A percentile compares a stretch with the other conserved stretches of the same genome.
phyloP scores from a whole-genome alignment of 768 basidiomycete species.

The Boletus pseudopeckii region DNA sequence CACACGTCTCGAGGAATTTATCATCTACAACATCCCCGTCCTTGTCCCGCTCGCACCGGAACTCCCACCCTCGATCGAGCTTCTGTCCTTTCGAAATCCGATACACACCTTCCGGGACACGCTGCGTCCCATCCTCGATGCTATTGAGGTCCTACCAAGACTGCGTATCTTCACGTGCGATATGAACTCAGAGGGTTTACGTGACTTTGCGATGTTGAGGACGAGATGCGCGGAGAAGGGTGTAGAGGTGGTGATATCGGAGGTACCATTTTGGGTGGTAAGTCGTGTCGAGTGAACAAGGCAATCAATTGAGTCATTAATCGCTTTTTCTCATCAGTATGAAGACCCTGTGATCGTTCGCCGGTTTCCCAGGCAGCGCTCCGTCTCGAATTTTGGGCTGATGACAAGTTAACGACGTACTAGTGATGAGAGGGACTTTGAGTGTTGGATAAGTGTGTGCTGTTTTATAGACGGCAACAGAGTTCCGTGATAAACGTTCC shows the following conservation, averaged over 20 bases:
- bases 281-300: conserved; percentile 13
- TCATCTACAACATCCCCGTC: conserved; percentile 36
- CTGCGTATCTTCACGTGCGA: conserved; percentile 39
- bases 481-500: not conserved
- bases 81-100: conserved; percentile 37
- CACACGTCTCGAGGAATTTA: conserved; percentile 38
- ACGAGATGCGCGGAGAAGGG: conserved; percentile 30
- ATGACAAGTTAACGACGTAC: conserved; percentile 25
- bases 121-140: conserved; percentile 29
- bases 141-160: conserved; percentile 32
- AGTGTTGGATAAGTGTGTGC: not conserved
- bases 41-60: conserved; percentile 29
- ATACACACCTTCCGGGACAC: conserved; percentile 19
- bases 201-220: conserved; percentile 24
- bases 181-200: conserved; percentile 16
- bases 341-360: conserved; percentile 36
- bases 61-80: conserved; percentile 39
- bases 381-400: conserved; percentile 34
- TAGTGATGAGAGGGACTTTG: conserved; percentile 6
- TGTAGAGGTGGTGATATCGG: conserved; percentile 27
- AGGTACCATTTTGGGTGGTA: conserved; percentile 36
- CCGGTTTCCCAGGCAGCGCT: conserved; percentile 36
- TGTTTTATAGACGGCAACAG: too few relatives aligned
- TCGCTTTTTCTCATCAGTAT: conserved; percentile 19
- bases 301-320: not conserved